These are phyloP conservation scores for Cordyceps fumosorosea DNA, from an alignment of 2,329 filamentous ascomycete species.

Conservation along the genomic window DNA sequence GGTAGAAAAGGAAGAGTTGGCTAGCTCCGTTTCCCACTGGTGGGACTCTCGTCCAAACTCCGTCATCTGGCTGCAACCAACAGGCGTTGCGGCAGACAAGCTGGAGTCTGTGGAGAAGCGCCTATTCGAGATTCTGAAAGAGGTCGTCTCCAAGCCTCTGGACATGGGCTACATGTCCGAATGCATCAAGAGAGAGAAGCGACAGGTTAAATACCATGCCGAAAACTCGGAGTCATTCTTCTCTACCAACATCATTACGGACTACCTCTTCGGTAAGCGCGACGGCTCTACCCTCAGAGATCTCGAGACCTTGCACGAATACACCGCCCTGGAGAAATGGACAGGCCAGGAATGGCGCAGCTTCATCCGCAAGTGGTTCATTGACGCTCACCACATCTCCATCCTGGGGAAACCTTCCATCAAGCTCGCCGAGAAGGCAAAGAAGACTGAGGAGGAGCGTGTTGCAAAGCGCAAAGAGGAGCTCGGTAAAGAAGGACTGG, in stretches of 20 bases:
- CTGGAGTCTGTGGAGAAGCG: constrained; percentile 78
- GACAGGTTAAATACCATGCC: constrained; percentile 75
- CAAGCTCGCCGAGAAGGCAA: constrained; percentile 71
- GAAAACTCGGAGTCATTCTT: constrained; percentile 79
- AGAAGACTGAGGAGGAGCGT: constrained; percentile 71
- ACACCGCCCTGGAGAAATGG: constrained; percentile 71
- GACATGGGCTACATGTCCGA: constrained; percentile 89
- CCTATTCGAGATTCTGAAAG: constrained; percentile 74
- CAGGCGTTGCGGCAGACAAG: constrained; percentile 80
- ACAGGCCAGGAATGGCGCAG: constrained; percentile 74
- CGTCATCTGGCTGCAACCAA: constrained; percentile 79
- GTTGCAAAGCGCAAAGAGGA: constrained; percentile 71
- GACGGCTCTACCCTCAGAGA: constrained; percentile 70
- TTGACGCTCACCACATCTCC: constrained; percentile 79
- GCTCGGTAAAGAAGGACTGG: constrained; percentile 75
- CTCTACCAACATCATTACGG: constrained; percentile 77
- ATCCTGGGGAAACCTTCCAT: constrained; percentile 82
- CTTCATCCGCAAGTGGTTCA: constrained; percentile 78
- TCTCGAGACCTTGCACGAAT: constrained; percentile 49
- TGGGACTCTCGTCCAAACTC: constrained; percentile 74
- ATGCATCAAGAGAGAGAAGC: constrained; percentile 73
- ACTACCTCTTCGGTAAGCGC: constrained; percentile 83
- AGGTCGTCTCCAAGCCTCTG: constrained; percentile 71
- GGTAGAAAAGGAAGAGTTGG: constrained; percentile 88
- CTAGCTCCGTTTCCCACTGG: constrained; percentile 75